Percentiles rank a stretch among this genome's conserved stretches.
phyloP scores from a whole-genome alignment of 805 yeast genomes.

The Lipomyces kockii region DNA sequence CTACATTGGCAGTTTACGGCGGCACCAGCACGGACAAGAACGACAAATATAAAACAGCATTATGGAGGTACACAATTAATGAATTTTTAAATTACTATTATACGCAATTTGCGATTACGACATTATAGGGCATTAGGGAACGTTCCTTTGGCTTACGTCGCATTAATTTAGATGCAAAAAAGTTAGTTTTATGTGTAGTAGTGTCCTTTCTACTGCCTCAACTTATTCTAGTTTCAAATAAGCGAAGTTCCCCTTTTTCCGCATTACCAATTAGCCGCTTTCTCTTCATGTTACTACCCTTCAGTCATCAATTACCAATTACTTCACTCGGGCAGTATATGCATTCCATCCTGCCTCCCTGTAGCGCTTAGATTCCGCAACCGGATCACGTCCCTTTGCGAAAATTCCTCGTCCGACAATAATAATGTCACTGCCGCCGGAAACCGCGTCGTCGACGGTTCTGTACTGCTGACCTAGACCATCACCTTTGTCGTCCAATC shows the following conservation, averaged over 20 bases:
- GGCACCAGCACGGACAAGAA: slow-evolving; percentile 12
- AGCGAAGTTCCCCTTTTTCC: neutral
- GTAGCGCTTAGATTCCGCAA: slow-evolving; percentile 84
- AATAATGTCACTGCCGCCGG: slow-evolving; percentile 88
- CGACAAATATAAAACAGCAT: neutral
- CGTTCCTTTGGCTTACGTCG: neutral
- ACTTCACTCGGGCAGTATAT: slow-evolving; percentile 54
- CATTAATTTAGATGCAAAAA: neutral
- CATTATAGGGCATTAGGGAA: neutral
- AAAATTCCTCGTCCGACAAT: slow-evolving; percentile 98
- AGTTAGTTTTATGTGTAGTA: neutral
- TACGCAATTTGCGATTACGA: neutral
- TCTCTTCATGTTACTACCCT: neutral
- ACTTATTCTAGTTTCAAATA: neutral
- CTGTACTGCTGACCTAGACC: slow-evolving; percentile 95
- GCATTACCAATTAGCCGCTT: neutral
- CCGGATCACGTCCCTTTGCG: slow-evolving; percentile 92
- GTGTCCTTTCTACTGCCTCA: neutral
- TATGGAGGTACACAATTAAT: neutral
- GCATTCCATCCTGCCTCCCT: slow-evolving; percentile 96
- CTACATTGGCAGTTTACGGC: slow-evolving; percentile 65
- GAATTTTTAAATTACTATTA: neutral
- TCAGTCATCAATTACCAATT: neutral
- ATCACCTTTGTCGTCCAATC: slow-evolving; percentile 95
- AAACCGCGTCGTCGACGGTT: slow-evolving; percentile 81